Percentiles rank a stretch among this genome's conserved stretches.
These are phyloP conservation scores for Ceratobasidium sp. DNA, from an alignment of 1,284 basidiomycete genomes.

Conservation along the genomic window DNA sequence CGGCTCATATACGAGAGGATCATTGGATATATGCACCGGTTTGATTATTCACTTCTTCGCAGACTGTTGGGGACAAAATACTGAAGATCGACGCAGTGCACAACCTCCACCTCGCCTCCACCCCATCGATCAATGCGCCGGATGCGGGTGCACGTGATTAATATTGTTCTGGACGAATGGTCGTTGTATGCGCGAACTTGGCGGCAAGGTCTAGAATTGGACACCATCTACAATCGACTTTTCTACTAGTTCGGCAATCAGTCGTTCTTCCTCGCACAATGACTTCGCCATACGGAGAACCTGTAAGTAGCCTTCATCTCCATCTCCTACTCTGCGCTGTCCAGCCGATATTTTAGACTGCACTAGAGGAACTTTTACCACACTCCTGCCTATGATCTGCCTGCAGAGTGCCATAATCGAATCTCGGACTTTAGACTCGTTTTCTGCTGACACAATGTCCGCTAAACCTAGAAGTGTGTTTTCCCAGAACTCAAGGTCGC, in stretches of 20 bases:
- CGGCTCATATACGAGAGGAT: not conserved
- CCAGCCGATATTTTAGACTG: constrained; percentile 33
- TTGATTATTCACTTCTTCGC: not conserved
- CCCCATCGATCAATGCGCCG: not conserved
- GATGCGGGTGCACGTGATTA: not conserved
- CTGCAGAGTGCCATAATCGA: constrained; percentile 48
- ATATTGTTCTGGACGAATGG: no score
- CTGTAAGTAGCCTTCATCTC: constrained; percentile 55
- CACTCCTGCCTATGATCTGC: constrained; percentile 44
- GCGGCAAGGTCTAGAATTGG: constrained; percentile 45
- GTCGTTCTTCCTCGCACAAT: constrained; percentile 60
- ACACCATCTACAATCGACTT: constrained; percentile 57
- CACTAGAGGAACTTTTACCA: not conserved
- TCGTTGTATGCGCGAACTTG: not conserved
- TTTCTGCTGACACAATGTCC: constrained; percentile 59
- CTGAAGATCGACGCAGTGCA: not conserved
- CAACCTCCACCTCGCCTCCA: constrained; percentile 3
- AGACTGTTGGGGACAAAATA: not conserved
- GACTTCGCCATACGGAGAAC: constrained; percentile 50
- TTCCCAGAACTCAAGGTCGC: constrained; percentile 62
- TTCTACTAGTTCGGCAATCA: constrained; percentile 63
- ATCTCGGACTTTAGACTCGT: constrained; percentile 56
- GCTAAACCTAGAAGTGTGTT: constrained; percentile 63
- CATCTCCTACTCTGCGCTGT: constrained; percentile 28
- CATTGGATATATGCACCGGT: not conserved